Percentiles rank a stretch among this genome's conserved stretches.
phyloP scores from a whole-genome alignment of 2,329 filamentous ascomycete species.

The Xylaria hypoxylon region DNA sequence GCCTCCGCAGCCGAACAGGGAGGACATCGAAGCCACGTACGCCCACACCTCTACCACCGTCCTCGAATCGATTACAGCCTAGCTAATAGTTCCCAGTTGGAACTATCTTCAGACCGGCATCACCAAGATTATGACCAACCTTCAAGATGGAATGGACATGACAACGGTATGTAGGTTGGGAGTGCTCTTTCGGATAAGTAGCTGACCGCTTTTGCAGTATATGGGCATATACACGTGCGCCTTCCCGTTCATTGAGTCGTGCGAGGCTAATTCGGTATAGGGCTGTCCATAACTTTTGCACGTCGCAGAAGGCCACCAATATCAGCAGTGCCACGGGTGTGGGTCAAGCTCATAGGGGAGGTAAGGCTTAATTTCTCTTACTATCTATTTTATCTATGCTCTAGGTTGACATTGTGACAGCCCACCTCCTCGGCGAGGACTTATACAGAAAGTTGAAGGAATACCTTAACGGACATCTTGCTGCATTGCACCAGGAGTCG shows the following conservation, averaged over 20 bases:
- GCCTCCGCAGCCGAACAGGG: conserved; percentile 69
- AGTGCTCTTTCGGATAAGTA: conserved; percentile 13
- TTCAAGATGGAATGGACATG: conserved; percentile 94
- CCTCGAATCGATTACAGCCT: conserved; percentile 31
- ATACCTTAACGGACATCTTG: conserved; percentile 84
- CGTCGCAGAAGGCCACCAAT: conserved; percentile 92
- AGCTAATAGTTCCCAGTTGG: conserved; percentile 71
- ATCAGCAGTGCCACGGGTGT: conserved; percentile 59
- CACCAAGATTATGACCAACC: conserved; percentile 90
- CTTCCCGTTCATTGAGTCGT: background rate
- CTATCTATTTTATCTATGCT: conserved; percentile 19
- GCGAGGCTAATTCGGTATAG: conserved; percentile 60
- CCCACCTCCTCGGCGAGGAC: conserved; percentile 94
- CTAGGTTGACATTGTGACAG: conserved; percentile 58
- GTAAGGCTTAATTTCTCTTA: conserved; percentile 55
- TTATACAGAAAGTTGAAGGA: conserved; percentile 91
- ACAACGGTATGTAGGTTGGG: conserved; percentile 70
- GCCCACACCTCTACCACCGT: conserved; percentile 24
- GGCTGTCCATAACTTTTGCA: conserved; percentile 98
- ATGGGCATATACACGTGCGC: conserved; percentile 94
- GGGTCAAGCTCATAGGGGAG: conserved; percentile 74
- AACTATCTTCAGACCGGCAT: conserved; percentile 88
- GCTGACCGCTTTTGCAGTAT: conserved; percentile 66
- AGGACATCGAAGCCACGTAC: conserved; percentile 68
- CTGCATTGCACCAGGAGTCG: conserved; percentile 76